Evolutionary conservation across 441 rosid genomes (phyloP), one percentile per base, ranked within the genome.

Genomic region (Aquilaria agallochum): DNA sequence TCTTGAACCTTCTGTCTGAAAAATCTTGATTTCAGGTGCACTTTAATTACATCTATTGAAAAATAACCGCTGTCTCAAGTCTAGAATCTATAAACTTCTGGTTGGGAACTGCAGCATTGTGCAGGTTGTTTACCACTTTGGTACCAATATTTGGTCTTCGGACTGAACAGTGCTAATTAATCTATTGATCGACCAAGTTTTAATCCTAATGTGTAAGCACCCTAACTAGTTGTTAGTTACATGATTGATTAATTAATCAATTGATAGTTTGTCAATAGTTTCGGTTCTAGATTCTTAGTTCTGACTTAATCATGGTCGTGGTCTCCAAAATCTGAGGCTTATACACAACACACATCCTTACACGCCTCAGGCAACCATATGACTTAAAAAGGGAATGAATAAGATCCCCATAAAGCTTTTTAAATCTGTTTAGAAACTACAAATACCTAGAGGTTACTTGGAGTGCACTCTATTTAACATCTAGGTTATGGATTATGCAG

Each of bases 51-150:
- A 61, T 80, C 1, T 95, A 87, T 74, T 80, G 83, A 49, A 80
- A 89, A 33, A 79, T 95, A 33, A 91, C 99, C 3, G 97, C 91
- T 45, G 63, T 89, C 49, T 95, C 99, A 32, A 95, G 92, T 50
- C 69, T 96, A 31, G 99, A 91, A 72, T 95, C 97, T 45, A 15
- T 15, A 91, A 95, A 81, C 94, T 91, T 59, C 71, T 95, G 61
- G 91, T 97, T 52, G 97, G 99, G 57, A 95, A 95, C 62, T 94
- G 97, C 15, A 83, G 72, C 55, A 89, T 89, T 65, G 82, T 97
- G 31, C 91, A 91, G 96, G 97, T 83, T 72, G 44, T 59, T 0
- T 15, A 15, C 15, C 15, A 15, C 15, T 15, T 15, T 15, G 15
- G 15, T 15, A 15, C 15, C 15, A 15, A 15, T 34, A 0, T 34